A percentile compares a stretch with the other conserved stretches of the same genome.
phyloP scores from a whole-genome alignment of 1,139 yeast species.

The Chernovozyma aurita region DNA sequence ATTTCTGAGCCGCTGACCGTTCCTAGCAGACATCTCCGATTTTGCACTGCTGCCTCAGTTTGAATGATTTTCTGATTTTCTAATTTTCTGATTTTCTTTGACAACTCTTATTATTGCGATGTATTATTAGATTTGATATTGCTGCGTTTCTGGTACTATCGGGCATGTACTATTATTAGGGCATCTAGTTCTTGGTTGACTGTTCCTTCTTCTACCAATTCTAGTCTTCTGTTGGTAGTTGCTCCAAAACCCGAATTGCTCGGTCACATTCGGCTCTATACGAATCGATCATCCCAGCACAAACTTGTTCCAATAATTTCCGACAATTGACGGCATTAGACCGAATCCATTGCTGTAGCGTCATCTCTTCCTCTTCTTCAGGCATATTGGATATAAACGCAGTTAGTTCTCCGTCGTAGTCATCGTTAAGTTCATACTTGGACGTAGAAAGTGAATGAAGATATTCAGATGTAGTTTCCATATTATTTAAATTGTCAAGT shows the following conservation, averaged over 20 bases:
- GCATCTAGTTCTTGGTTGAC: too few species aligned
- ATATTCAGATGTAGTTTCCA: conserved; percentile 36
- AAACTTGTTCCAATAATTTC: conserved; percentile 26
- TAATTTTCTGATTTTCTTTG: too few species aligned
- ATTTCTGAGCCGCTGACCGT: too few species aligned
- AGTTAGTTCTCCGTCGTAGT: conserved; percentile 59
- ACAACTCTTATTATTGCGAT: too few species aligned
- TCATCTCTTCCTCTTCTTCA: conserved; percentile 61
- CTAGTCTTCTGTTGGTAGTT: conserved; percentile 22
- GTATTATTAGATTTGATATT: too few species aligned
- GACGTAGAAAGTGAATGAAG: conserved; percentile 21
- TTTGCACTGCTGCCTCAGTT: too few species aligned
- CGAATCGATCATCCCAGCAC: conserved; percentile 39
- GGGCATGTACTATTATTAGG: too few species aligned
- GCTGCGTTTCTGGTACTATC: too few species aligned
- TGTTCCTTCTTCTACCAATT: too few species aligned
- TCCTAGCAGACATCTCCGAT: too few species aligned
- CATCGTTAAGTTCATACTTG: conserved; percentile 42
- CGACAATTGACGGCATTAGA: conserved; percentile 44
- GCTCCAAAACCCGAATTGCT: conserved; percentile 32
- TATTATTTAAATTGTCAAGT: conserved; percentile 30
- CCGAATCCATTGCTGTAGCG: conserved; percentile 65
- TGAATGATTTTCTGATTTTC: too few species aligned
- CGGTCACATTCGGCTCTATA: conserved; percentile 39
- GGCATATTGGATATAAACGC: conserved; percentile 68